Base-by-base conservation (phyloP, 2,329 filamentous ascomycete species). In the Trichoderma atroviride region DNA sequence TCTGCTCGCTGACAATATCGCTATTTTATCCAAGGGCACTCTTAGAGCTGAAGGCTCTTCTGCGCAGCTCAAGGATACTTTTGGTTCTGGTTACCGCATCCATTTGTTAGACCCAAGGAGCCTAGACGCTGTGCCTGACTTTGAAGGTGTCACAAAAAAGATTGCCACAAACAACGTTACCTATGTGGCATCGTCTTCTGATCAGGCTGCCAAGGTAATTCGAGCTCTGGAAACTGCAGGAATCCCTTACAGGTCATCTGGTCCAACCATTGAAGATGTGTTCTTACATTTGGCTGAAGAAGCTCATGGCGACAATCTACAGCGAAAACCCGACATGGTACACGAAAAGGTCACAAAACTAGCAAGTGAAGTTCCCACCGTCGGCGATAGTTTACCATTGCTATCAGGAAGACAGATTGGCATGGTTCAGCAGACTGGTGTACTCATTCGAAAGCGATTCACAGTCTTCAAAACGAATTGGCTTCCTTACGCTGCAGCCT, bases 241-340 rank as follows among this genome's bases (percentile, higher is more conserved):
- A 0, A 84, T 95, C 37, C 83, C 85, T 22, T 88, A 91, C 70
- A 91, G 91, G 74, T 85, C 92, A 68, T 87, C 87, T 63, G 89
- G 89, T 0, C 91, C 90, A 1, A 91, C 89, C 0, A 90, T 92
- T 31, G 90, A 92, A 75, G 90, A 92, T 73, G 90, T 92, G 0
- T 92, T 93, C 77, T 80, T 93, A 0, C 87, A 89, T 72, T 88
- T 92, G 74, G 82, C 89, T 57, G 83, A 83, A 58, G 81, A 83
- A 22, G 81, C 85, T 60, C 74, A 73, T 13, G 73, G 60, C 24
- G 73, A 63, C 61, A 50, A 52, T 31, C 53, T 58, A 13, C 47
- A 58, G 7, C 24, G 7, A 9, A 29, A 50, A 37, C 43, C 61
- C 10, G 35, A 56, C 3, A 9, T 60, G 24, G 40, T 64, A 29